Percentiles rank a stretch among this genome's conserved stretches.
Evolutionary conservation across 192 early-diverging fungal genomes (phyloP).

Genomic region (Coemansia sp.): DNA sequence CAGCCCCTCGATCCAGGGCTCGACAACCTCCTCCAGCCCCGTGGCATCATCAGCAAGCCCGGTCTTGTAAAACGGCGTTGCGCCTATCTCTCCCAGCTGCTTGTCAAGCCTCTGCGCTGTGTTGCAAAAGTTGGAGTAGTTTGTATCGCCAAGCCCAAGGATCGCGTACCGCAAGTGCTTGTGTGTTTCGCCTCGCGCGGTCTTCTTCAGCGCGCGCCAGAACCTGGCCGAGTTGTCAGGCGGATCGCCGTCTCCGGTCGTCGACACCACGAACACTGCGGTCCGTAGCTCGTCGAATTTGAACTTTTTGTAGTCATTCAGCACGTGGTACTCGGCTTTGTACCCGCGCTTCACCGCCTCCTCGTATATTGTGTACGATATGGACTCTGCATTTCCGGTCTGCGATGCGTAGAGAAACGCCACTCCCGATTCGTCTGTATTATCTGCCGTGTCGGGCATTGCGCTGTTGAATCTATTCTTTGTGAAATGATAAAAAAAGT

Average conservation of each 20-base stretch:
- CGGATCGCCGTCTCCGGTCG: constrained; percentile 95
- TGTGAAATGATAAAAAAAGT: background rate
- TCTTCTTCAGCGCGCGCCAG: constrained; percentile 78
- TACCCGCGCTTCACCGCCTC: constrained; percentile 77
- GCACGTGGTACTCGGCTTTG: constrained; percentile 60
- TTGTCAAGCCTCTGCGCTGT: constrained; percentile 80
- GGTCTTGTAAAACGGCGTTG: constrained; percentile 70
- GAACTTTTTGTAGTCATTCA: constrained; percentile 77
- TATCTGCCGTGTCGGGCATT: constrained; percentile 14
- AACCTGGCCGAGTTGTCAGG: constrained; percentile 94
- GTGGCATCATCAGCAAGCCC: constrained; percentile 92
- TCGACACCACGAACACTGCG: constrained; percentile 80
- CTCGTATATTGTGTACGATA: constrained; percentile 79
- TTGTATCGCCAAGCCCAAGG: constrained; percentile 90
- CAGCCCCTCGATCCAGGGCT: constrained; percentile 88
- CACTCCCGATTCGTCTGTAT: constrained; percentile 19
- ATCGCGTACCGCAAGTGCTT: constrained; percentile 44
- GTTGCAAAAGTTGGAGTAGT: constrained; percentile 93
- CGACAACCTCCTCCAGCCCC: constrained; percentile 88
- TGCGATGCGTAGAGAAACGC: constrained; percentile 81
- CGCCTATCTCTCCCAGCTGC: constrained; percentile 75
- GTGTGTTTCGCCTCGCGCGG: constrained; percentile 46
- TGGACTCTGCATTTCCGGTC: constrained; percentile 95
- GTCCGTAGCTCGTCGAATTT: constrained; percentile 31
- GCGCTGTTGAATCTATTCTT: background rate